Conservation (phyloP, 768 basidiomycete genomes). For the Clitopilus passeckerianus region DNA sequence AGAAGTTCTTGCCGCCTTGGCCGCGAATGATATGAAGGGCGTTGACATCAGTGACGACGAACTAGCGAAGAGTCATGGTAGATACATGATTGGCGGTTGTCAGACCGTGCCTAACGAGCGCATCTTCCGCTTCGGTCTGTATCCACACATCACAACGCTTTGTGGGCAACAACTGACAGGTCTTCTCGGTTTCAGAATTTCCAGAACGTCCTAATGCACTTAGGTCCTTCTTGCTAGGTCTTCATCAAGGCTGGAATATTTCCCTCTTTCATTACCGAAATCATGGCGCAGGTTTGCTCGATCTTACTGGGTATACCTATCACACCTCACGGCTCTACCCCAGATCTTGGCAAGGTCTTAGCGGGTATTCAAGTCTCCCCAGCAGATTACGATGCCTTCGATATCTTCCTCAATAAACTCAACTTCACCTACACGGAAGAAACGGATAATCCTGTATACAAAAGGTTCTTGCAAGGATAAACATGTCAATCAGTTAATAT, state of each 20-base stretch:
- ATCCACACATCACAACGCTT: background rate
- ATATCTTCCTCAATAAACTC: constrained; percentile 68
- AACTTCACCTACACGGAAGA: constrained; percentile 92
- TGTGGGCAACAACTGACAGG: background rate
- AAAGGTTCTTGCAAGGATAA: constrained; percentile 54
- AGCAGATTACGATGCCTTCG: constrained; percentile 61
- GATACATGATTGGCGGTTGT: constrained; percentile 93
- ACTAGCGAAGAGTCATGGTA: constrained; percentile 88
- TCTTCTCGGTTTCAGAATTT: constrained; percentile 58
- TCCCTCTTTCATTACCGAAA: constrained; percentile 97
- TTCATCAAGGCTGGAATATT: constrained; percentile 89
- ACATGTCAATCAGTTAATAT: background rate
- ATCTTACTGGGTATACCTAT: background rate
- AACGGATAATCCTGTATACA: constrained; percentile 84
- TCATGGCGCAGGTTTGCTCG: constrained; percentile 82
- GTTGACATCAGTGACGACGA: constrained; percentile 93
- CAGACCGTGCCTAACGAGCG: constrained; percentile 77
- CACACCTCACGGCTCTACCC: background rate
- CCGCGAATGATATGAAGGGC: constrained; percentile 70
- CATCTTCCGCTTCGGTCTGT: constrained; percentile 88
- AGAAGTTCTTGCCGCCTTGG: constrained; percentile 59
- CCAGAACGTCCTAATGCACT: constrained; percentile 93
- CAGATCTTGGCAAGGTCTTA: constrained; percentile 90
- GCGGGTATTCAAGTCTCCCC: constrained; percentile 91
- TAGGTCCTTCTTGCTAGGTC: constrained; percentile 80